phyloP scores from a whole-genome alignment of 139 green algal genomes.

The Deuterostichococcus epilithicus region DNA sequence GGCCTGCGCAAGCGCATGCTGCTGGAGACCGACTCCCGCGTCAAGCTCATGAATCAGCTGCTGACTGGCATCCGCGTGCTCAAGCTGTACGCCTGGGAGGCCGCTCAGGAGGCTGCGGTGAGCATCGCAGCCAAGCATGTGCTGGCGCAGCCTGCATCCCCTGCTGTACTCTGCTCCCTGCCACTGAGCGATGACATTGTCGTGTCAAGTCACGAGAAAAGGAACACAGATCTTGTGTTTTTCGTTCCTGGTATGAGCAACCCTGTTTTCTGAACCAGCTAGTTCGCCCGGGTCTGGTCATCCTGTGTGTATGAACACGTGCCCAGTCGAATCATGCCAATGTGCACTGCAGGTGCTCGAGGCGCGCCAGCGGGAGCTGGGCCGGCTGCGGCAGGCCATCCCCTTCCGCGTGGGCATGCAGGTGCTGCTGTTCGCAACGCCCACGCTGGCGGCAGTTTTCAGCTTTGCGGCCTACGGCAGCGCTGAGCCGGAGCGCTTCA shows the following conservation, averaged over 20 bases:
- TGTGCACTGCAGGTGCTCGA: conserved; percentile 34
- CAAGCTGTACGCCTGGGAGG: conserved; percentile 87
- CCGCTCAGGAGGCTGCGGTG: conserved; percentile 26
- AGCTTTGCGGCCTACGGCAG: conserved; percentile 73
- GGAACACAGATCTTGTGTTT: too few species aligned
- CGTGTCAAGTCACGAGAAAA: too few species aligned
- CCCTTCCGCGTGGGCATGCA: conserved; percentile 57
- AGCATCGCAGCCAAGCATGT: too few species aligned
- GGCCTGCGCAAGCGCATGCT: conserved; percentile 60
- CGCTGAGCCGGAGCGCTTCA: conserved; percentile 38
- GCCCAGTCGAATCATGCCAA: background rate
- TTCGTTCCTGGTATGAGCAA: too few species aligned
- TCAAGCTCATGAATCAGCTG: conserved; percentile 88
- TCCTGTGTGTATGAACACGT: background rate
- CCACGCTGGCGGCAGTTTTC: conserved; percentile 71
- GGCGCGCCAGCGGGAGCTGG: conserved; percentile 54
- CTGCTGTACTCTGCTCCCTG: too few species aligned
- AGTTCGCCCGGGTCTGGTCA: background rate
- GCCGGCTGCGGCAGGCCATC: conserved; percentile 48
- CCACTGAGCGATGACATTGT: too few species aligned
- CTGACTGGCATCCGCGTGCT: conserved; percentile 60
- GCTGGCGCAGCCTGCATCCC: too few species aligned
- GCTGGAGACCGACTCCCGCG: conserved; percentile 78
- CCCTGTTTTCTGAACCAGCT: too few species aligned
- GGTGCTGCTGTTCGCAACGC: conserved; percentile 72